Conservation (phyloP, 1,284 basidiomycete genomes). For the Cutaneotrichosporon cutaneum region DNA sequence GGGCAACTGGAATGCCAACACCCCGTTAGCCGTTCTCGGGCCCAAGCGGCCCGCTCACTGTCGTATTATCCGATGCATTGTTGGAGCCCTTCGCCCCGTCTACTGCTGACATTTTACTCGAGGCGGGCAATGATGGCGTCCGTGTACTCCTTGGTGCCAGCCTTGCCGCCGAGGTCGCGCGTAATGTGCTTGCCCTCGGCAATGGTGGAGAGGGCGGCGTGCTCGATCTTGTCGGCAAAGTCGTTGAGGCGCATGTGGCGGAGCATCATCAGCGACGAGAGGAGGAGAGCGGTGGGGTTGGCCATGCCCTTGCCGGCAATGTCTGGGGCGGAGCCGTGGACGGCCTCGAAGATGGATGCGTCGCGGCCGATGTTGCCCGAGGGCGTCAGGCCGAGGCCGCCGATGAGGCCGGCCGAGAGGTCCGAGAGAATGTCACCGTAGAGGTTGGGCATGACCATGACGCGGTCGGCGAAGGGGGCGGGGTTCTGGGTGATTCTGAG, state of each 20-base stretch:
- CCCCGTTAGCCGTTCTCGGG: neutral
- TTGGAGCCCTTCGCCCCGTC: conserved; percentile 1
- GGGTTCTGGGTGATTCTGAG: conserved; percentile 74
- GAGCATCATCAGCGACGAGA: conserved; percentile 97
- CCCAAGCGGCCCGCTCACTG: neutral
- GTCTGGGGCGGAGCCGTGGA: conserved; percentile 85
- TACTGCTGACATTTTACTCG: conserved; percentile 7
- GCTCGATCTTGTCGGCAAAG: conserved; percentile 87
- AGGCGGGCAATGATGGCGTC: conserved; percentile 67
- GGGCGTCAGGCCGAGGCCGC: conserved; percentile 94
- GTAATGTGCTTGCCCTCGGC: conserved; percentile 92
- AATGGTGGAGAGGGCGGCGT: conserved; percentile 83
- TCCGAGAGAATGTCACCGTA: conserved; percentile 90
- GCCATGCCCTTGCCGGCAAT: conserved; percentile 85
- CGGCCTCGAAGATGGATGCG: conserved; percentile 99
- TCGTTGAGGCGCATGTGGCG: conserved; percentile 91
- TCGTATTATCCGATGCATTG: conserved; percentile 9
- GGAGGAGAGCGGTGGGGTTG: conserved; percentile 93
- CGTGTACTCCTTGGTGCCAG: conserved; percentile 84
- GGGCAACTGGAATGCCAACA: neutral
- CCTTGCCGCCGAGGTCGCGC: conserved; percentile 86
- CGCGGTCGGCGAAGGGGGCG: conserved; percentile 87
- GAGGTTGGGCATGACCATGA: conserved; percentile 99
- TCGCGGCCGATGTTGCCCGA: conserved; percentile 98
- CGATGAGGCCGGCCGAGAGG: conserved; percentile 98